Conservation (phyloP, 2,329 filamentous ascomycete genomes). For the Drechslerella coelobrocha region DNA sequence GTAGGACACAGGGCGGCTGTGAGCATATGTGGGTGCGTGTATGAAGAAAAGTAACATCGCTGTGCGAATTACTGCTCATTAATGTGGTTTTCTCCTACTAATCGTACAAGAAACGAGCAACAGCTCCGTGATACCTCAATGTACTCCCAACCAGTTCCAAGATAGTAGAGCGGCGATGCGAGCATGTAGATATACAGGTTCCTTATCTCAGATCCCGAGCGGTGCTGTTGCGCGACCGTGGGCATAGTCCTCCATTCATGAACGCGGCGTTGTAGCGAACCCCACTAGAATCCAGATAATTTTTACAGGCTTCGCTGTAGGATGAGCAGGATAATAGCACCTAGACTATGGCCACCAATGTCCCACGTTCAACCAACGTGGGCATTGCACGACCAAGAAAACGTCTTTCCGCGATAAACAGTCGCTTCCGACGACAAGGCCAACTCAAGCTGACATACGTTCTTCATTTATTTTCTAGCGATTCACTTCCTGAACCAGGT, state of each 20-base stretch:
- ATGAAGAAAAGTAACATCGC: too few relatives aligned
- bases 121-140: neutral
- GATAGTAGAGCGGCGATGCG: constrained; percentile 11
- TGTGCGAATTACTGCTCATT: too few relatives aligned
- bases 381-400: too few relatives aligned
- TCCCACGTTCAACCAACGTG: constrained; percentile 6
- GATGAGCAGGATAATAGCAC: constrained; percentile 13
- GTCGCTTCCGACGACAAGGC: neutral
- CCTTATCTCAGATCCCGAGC: constrained; percentile 19
- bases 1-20: too few relatives aligned
- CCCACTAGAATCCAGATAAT: constrained; percentile 7
- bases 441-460: neutral
- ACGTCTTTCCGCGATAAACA: too few relatives aligned
- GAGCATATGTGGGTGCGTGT: too few relatives aligned
- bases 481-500: constrained; percentile 58
- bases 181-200: constrained; percentile 15
- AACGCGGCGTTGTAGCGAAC: constrained; percentile 14
- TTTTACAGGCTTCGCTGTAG: constrained; percentile 8
- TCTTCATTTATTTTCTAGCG: constrained; percentile 26
- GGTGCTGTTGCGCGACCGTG: neutral
- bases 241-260: constrained; percentile 6
- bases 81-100: neutral
- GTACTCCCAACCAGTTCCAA: neutral
- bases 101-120: neutral
- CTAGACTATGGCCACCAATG: neutral